Evolutionary conservation across 495 filamentous ascomycete species (phyloP).

Genomic region (Penicillium lagena): DNA sequence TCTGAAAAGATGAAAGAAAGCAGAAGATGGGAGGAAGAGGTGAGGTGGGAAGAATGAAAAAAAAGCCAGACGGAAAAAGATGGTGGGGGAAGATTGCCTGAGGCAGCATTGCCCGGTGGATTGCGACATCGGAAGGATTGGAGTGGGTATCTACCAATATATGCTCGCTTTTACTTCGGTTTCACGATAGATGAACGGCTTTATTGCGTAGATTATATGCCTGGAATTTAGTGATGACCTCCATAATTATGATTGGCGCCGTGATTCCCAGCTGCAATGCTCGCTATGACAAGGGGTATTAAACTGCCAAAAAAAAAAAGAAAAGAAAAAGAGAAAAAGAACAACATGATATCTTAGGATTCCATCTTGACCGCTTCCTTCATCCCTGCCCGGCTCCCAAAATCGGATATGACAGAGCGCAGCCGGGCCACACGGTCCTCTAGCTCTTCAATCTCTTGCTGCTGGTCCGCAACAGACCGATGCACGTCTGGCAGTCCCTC

Average conservation of each 20-base stretch:
- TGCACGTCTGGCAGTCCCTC: conserved; percentile 67
- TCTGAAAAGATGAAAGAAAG: conserved; percentile 6
- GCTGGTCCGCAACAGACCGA: conserved; percentile 68
- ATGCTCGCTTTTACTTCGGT: no score
- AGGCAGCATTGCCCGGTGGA: conserved; percentile 3
- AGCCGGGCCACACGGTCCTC: conserved; percentile 59
- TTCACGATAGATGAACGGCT: no score
- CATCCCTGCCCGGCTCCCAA: conserved; percentile 29
- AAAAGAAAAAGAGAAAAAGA: conserved; percentile 2
- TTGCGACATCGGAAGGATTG: conserved; percentile 22
- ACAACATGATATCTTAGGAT: background rate
- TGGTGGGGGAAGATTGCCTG: conserved; percentile 22
- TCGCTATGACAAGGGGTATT: no score
- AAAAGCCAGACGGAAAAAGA: conserved; percentile 9
- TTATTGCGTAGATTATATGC: no score
- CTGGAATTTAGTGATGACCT: no score
- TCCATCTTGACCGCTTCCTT: background rate
- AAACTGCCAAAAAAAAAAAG: background rate
- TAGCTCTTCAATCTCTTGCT: conserved; percentile 69
- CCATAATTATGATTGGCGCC: no score
- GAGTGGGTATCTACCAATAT: background rate
- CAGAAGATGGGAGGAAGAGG: conserved; percentile 3
- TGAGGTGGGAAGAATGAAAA: conserved; percentile 6
- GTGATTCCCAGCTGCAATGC: no score
- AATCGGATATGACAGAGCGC: conserved; percentile 45